Base-by-base conservation (phyloP, 371 early-diverging fungal species). In the Zychaea mexicana region DNA sequence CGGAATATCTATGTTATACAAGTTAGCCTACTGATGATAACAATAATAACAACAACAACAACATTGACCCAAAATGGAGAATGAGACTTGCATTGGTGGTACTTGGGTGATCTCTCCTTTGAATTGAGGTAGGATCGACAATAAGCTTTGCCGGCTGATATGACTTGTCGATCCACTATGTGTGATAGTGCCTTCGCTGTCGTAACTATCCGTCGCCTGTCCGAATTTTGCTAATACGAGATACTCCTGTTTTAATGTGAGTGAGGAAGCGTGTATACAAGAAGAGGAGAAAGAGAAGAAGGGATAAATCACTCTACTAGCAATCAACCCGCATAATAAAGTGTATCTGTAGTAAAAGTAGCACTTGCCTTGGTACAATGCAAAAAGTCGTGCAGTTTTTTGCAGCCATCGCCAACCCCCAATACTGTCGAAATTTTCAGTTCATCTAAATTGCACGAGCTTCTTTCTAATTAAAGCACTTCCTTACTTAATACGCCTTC, bases 41-140 rank as follows among this genome's bases (percentile, higher is more conserved):
- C 45, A 52, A 59, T 53, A 53, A 42, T 24, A 42, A 15, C 4
- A 33, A 55, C 13, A 57, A 42, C 60, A 61, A 56, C 60, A 47
- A 57, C 57, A 63, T 47, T 26, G 22, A 31, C 31, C 26, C 19
- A 30, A 46, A 53, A 8, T 46, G 22, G 46, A 38, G 52, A 8
- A n/a, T n/a, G 10, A 5, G 17, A 66, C 73, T 72, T 78, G 80
- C 81, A 85, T 71, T 19, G 85, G 85, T 32, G 85, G 85, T 4
- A 64, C 45, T 64, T 85, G 85, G 21, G 52, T 60, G 52, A 81
- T 72, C 13, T 77, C 64, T 9, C 76, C 78, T 52, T 71, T 71
- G 54, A 80, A 85, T 19, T 53, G 26, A 39, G 62, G 52, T 21
- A 85, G 55, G 17, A 65, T 61, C 32, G 69, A 58, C 22, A 64